Evolutionary conservation across 352 stramenopile species (phyloP).

Genomic region (Phytophthora cryptogea): DNA sequence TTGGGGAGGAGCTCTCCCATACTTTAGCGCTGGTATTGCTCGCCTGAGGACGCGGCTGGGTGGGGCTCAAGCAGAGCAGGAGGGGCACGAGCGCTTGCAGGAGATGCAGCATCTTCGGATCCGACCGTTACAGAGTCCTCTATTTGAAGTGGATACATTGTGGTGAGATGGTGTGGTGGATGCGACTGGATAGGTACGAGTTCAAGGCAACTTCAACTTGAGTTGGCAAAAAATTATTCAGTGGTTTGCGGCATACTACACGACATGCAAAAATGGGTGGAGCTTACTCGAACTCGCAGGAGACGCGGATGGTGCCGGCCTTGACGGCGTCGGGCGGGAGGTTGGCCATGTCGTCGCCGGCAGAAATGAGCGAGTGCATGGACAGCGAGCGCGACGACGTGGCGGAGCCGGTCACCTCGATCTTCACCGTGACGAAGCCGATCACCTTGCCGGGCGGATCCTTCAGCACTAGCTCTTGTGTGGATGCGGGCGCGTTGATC

Average conservation of each 20-base stretch:
- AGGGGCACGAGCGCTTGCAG: conserved; percentile 6
- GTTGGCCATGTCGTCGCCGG: conserved; percentile 30
- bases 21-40: conserved; percentile 7
- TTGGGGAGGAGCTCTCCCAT: conserved; percentile 3
- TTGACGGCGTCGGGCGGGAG: conserved; percentile 40
- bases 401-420: conserved; percentile 39
- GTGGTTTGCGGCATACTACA: neutral
- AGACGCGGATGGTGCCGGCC: conserved; percentile 47
- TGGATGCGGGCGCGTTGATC: conserved; percentile 25
- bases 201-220: conserved; percentile 11
- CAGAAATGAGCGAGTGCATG: conserved; percentile 23
- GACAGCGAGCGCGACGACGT: conserved; percentile 45
- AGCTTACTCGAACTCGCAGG: conserved; percentile 46
- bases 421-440: conserved; percentile 38
- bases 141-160: conserved; percentile 7
- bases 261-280: conserved; percentile 7
- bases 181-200: conserved; percentile 4
- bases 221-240: neutral
- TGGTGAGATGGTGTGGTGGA: conserved; percentile 1
- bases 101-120: conserved; percentile 2
- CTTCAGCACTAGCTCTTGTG: conserved; percentile 38
- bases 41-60: neutral
- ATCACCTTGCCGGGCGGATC: conserved; percentile 33
- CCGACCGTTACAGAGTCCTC: conserved; percentile 1
- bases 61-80: conserved; percentile 3